Evolutionary conservation across 2,329 filamentous ascomycete species (phyloP).

Genomic region (Apiospora marii): DNA sequence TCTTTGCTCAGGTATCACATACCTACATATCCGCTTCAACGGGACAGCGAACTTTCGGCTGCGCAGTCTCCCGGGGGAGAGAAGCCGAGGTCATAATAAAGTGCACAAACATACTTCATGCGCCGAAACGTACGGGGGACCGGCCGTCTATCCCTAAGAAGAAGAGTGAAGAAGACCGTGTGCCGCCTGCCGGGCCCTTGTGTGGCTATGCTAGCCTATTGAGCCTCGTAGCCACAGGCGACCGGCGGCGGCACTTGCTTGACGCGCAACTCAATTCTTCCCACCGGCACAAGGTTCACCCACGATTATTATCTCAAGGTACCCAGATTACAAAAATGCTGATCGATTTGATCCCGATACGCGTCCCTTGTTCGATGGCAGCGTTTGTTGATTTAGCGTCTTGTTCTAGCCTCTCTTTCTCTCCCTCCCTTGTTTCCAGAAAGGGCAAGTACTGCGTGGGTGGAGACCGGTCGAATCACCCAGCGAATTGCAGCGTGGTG

Average conservation of each 20-base stretch:
- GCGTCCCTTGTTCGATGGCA: neutral
- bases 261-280: no score
- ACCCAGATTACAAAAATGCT: neutral
- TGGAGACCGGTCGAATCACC: neutral
- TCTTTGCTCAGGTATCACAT: neutral
- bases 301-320: no score
- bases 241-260: no score
- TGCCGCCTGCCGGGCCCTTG: neutral
- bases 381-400: neutral
- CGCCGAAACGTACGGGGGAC: neutral
- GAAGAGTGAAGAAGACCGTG: neutral
- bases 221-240: no score
- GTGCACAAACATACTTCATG: neutral
- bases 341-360: neutral
- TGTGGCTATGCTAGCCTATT: neutral
- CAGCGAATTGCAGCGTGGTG: neutral
- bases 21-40: neutral
- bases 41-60: neutral
- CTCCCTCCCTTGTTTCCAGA: neutral
- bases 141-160: neutral
- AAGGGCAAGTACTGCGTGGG: neutral
- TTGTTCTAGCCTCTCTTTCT: neutral
- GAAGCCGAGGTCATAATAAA: neutral
- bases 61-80: neutral
- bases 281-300: no score